Base-by-base conservation (phyloP, 1,284 basidiomycete genomes). In the Heterobasidion annosum region DNA sequence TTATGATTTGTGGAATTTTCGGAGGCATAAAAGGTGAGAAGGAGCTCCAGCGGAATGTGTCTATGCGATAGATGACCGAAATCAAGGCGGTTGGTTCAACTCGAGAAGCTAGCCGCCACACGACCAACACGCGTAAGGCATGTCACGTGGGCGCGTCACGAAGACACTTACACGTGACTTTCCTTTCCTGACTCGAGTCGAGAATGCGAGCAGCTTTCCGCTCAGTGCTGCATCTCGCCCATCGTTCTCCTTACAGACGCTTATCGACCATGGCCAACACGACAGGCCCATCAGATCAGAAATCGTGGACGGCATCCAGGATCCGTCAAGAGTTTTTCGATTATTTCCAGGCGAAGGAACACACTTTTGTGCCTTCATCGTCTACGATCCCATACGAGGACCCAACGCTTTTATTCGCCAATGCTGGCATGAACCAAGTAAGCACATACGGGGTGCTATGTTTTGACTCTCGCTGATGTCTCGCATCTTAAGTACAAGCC, bases 351-450 rank as follows among this genome's bases (percentile, higher is more conserved):
- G 74, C 76, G 51, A 83, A 84, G 63, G 77, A 81, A 59, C 97
- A 99, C 72, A 88, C 88, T 40, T 97, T 93, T 69, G 92, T 95
- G 57, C 88, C 88, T n/a, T 96, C 92, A 47, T 94, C 91, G 6
- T 83, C 91, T 12, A 96, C 93, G 48, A 91, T 99, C 62, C 96
- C 96, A 1, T 98, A 94, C 70, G 96, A 99, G 61, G 93, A 96
- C 70, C 93, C 97, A 2, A 98, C 96, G 7, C 79, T 99, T 45
- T 83, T 99, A 58, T 99, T 99, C 65, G 93, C 95, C 61, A 99
- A 99, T 76, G 96, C 96, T 60, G 93, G 94, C 57, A 96, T 96
- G 93, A 96, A 96, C 71, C 92, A 91, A 77, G 87, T 81, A 35
- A 34, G 33, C 25, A 49, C 25, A 5, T 35, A 49, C 32, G 3